phyloP scores from a whole-genome alignment of 2,329 filamentous ascomycete genomes.

The Calonectria pteridis region DNA sequence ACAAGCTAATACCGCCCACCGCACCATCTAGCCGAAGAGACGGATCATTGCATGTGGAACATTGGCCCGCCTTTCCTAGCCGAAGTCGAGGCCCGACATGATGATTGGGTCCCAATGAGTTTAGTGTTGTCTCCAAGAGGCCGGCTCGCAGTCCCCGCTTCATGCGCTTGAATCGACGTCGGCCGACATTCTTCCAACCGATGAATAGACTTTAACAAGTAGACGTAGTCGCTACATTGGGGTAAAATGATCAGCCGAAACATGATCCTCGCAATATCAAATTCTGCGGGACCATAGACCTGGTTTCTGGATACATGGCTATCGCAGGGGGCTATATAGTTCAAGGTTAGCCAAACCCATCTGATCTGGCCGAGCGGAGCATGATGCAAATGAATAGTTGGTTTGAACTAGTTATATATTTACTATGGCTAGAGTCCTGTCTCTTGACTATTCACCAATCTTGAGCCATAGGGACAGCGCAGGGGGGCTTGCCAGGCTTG shows the following conservation, averaged over 20 bases:
- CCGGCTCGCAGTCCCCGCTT: neutral
- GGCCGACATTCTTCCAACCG: too few relatives aligned
- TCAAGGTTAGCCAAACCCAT: too few relatives aligned
- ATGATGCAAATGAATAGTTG: neutral
- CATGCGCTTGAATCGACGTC: neutral
- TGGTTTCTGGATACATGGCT: too few relatives aligned
- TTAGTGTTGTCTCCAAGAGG: neutral
- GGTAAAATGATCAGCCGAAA: too few relatives aligned
- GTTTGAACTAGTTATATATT: neutral
- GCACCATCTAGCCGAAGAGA: neutral
- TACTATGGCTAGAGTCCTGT: neutral
- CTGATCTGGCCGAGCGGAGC: neutral
- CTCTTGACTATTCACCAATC: neutral
- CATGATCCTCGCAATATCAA: too few relatives aligned
- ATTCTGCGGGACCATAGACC: neutral
- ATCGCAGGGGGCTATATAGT: neutral
- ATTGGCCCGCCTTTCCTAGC: neutral
- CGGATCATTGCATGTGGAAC: neutral
- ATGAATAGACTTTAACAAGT: too few relatives aligned
- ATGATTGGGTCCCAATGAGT: neutral
- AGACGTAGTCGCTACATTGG: too few relatives aligned
- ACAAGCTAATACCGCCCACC: neutral
- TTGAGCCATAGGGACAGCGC: neutral
- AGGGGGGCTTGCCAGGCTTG: neutral
- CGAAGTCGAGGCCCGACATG: neutral